These are phyloP conservation scores for Cryptosporidium baileyi DNA, from an alignment of 169 alveolate genomes.

Conservation along the genomic window DNA sequence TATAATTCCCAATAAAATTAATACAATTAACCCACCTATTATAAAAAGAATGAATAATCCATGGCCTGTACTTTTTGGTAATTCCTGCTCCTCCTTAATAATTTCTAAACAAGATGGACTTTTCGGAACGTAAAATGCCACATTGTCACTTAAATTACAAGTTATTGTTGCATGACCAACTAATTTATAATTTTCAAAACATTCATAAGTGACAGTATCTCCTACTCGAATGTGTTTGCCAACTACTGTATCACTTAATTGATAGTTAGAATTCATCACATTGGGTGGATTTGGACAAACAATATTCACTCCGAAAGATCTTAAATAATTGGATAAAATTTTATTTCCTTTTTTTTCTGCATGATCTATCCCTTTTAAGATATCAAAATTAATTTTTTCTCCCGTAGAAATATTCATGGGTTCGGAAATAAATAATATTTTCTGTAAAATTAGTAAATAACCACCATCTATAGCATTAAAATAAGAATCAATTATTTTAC, in stretches of 20 bases:
- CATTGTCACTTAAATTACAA: constrained; percentile 37
- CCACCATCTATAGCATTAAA: constrained; percentile 16
- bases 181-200: constrained; percentile 18
- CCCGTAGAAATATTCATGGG: background rate
- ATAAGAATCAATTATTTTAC: constrained; percentile 1
- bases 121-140: constrained; percentile 41
- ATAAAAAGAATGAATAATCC: background rate
- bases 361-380: constrained; percentile 12
- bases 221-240: constrained; percentile 59
- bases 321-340: constrained; percentile 4
- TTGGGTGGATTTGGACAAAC: constrained; percentile 61
- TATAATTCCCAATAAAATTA: background rate
- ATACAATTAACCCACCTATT: background rate
- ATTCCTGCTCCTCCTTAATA: background rate
- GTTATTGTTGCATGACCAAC: constrained; percentile 34
- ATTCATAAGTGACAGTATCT: constrained; percentile 66
- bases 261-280: constrained; percentile 26
- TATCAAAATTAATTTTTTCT: background rate
- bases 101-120: constrained; percentile 15
- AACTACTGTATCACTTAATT: constrained; percentile 53
- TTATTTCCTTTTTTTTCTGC: constrained; percentile 27
- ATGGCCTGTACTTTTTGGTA: background rate
- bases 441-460: constrained; percentile 15
- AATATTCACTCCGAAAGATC: constrained; percentile 40
- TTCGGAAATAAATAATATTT: background rate